phyloP scores from a whole-genome alignment of 1,284 basidiomycete genomes.

The Boletus mariae region DNA sequence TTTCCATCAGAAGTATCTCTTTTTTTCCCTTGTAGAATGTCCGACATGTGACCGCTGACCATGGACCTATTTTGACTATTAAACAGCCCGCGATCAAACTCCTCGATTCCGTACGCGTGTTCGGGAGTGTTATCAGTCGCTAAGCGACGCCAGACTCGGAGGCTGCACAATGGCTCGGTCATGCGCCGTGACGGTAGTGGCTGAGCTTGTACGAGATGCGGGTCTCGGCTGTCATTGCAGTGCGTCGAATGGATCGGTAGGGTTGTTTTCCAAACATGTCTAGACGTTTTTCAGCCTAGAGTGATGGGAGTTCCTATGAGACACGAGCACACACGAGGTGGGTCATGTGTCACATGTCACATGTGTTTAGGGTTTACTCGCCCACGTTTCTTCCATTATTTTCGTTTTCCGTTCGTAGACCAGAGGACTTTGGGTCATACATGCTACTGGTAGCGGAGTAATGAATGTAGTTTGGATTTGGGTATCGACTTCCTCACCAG shows the following conservation, averaged over 20 bases:
- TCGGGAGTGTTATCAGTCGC: too few species aligned
- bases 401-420: not conserved
- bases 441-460: not conserved
- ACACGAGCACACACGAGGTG: not conserved
- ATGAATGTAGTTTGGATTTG: not conserved
- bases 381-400: not conserved
- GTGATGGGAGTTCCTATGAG: not conserved
- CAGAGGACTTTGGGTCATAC: not conserved
- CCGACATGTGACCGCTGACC: not conserved
- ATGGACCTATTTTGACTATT: not conserved
- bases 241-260: not conserved
- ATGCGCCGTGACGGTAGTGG: slow-evolving; percentile 7
- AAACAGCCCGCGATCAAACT: slow-evolving; percentile 18
- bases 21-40: not conserved
- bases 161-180: slow-evolving; percentile 3
- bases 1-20: not conserved
- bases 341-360: not conserved
- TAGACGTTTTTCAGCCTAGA: not conserved
- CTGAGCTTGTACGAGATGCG: slow-evolving; percentile 17
- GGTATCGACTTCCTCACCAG: too few species aligned
- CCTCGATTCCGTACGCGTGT: slow-evolving; percentile 15
- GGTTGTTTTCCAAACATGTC: not conserved
- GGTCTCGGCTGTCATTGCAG: slow-evolving; percentile 9
- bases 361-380: not conserved
- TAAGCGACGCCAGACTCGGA: not conserved